These are phyloP conservation scores for Lodderomyces jiufengensis DNA, from an alignment of 1,139 yeast species.

Conservation along the genomic window DNA sequence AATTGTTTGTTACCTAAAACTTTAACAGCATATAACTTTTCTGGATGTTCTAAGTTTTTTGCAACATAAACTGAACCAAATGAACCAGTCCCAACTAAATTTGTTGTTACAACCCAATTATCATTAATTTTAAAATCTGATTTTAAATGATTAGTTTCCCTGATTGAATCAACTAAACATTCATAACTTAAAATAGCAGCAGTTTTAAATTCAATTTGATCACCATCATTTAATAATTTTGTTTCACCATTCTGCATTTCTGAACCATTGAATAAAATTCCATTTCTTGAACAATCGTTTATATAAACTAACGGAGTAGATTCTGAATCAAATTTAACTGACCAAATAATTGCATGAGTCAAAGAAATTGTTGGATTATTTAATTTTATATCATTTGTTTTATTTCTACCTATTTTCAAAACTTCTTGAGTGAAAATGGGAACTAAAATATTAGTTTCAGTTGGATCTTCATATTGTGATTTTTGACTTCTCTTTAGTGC, in stretches of 20 bases:
- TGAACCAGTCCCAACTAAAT: conserved; percentile 55
- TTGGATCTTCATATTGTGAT: not conserved
- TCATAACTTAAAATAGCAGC: conserved; percentile 23
- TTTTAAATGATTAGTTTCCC: not conserved
- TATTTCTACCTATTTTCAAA: conserved; percentile 16
- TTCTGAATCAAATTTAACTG: conserved; percentile 46
- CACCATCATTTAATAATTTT: conserved; percentile 42
- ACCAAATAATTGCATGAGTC: conserved; percentile 47
- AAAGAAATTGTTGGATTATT: conserved; percentile 29
- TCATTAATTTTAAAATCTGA: conserved; percentile 7
- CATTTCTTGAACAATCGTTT: conserved; percentile 53
- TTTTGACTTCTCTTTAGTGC: conserved; percentile 1
- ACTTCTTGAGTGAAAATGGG: conserved; percentile 14
- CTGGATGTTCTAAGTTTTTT: conserved; percentile 5
- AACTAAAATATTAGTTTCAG: not conserved
- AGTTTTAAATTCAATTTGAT: conserved; percentile 35
- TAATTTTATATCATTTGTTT: conserved; percentile 11
- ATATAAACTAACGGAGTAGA: conserved; percentile 50
- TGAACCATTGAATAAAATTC: conserved; percentile 43
- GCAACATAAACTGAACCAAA: conserved; percentile 52
- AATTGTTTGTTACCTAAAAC: conserved; percentile 28
- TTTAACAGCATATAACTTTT: conserved; percentile 48
- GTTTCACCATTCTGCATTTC: conserved; percentile 29
- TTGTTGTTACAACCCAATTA: conserved; percentile 42
- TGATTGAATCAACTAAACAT: conserved; percentile 3